These are phyloP conservation scores for Chionographis japonica DNA, from an alignment of 106 monocot genomes.

Conservation along the genomic window DNA sequence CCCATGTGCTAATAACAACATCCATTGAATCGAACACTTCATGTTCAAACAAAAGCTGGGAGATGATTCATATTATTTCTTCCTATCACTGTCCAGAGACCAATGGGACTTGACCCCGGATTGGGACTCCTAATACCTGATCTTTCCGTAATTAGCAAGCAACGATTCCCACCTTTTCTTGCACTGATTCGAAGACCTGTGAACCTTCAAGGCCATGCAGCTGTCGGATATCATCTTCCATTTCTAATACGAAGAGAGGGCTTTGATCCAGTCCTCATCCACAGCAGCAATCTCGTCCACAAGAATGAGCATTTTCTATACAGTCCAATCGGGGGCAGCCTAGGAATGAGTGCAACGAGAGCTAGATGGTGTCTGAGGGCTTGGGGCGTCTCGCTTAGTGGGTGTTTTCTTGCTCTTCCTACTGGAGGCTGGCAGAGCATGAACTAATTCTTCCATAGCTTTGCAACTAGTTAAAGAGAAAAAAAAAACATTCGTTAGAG, in stretches of 20 bases:
- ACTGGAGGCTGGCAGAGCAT: neutral
- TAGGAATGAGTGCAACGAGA: conserved; percentile 48
- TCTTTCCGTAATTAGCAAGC: conserved; percentile 27
- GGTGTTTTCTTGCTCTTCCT: neutral
- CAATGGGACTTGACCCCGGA: conserved; percentile 30
- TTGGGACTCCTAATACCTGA: conserved; percentile 26
- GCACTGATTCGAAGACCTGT: conserved; percentile 41
- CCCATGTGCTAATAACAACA: conserved; percentile 24
- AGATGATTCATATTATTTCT: conserved; percentile 15
- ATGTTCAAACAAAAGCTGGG: conserved; percentile 26
- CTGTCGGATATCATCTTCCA: conserved; percentile 58
- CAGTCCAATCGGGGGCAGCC: conserved; percentile 40
- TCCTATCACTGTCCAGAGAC: conserved; percentile 15
- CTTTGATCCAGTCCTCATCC: conserved; percentile 30
- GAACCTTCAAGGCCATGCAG: conserved; percentile 21
- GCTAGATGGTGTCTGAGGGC: neutral
- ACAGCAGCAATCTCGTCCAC: conserved; percentile 33
- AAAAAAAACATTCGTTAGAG: no score
- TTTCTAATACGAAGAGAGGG: conserved; percentile 44
- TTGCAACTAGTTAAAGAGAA: no score
- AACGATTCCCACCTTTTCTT: conserved; percentile 48
- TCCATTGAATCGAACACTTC: conserved; percentile 41
- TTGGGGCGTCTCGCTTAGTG: neutral
- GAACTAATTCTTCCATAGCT: neutral
- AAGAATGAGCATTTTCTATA: conserved; percentile 37